Evolutionary conservation across 305 asterid genomes (phyloP), one percentile per base, ranked within the genome.

Genomic region (Striga hermonthica): DNA sequence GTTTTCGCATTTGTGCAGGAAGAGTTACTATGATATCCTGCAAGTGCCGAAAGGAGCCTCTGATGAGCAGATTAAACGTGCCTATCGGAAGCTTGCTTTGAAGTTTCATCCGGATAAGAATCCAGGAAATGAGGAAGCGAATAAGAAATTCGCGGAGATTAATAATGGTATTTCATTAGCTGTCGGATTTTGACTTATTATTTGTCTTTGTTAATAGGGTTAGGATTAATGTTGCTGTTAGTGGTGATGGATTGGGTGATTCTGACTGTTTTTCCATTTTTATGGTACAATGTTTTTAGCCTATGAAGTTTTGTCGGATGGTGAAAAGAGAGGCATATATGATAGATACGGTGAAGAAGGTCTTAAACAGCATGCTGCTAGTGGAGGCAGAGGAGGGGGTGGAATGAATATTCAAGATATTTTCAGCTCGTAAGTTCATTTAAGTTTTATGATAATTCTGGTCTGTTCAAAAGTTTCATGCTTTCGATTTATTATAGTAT

Each of bases 331-430:
- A 79, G 76, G 76, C 31, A 88, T 93, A 54, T 93, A 90, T 72
- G 98, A 93, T 78, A 83, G 81, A 53, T 87, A 93, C 63, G 98
- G 98, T 1, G 97, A 90, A 65, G 98, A 93, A 64, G 98, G 98
- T 60, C 95, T 93, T 45, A 90, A 90, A 67, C 97, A 93, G 84
- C 97, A 92, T 71, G 92, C 91, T 14, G 95, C 97, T 28, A 79
- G 72, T 74, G 97, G 98, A 4, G 95, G 91, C 13, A 70, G 94
- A 71, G 84, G 96, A 22, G 97, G 96, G n/a, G 88, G 86, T 4
- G 98, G 98, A 47, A 84, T 87, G 95, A 93, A 93, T 71, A 82
- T 93, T 65, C 91, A 93, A 62, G 98, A 93, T 72, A 84, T 93
- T 60, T 90, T 93, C 68, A 84, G 95, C 84, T 83, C 86, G 97